A percentile compares a stretch with the other conserved stretches of the same genome.
phyloP scores from a whole-genome alignment of 768 basidiomycete genomes.

The Gyrodon lividus region DNA sequence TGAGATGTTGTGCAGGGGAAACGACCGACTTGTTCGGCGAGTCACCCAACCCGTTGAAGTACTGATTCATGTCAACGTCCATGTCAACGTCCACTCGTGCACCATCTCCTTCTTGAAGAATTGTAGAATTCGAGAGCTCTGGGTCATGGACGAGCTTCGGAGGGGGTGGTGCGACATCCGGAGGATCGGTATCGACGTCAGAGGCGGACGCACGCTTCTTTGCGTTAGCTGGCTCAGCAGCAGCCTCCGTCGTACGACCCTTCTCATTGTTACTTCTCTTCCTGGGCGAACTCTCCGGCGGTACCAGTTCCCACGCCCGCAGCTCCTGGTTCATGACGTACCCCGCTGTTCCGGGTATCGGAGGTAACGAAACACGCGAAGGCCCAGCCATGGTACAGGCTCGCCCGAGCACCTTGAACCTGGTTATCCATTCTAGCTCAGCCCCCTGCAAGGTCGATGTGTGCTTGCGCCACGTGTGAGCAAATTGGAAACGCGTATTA shows the following conservation, averaged over 20 bases:
- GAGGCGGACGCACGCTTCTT: background rate
- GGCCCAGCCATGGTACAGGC: conserved; percentile 6
- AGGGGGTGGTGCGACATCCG: background rate
- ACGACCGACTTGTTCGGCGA: conserved; percentile 18
- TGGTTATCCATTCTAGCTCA: conserved; percentile 6
- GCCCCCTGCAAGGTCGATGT: conserved; percentile 11
- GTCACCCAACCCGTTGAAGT: conserved; percentile 25
- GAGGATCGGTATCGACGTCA: background rate
- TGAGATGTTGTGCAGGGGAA: background rate
- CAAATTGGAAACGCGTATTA: conserved; percentile 27
- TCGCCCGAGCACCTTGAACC: background rate
- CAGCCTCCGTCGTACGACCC: background rate
- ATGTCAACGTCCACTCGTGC: conserved; percentile 9
- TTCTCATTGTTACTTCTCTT: background rate
- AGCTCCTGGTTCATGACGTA: conserved; percentile 8
- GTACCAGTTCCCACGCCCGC: conserved; percentile 17
- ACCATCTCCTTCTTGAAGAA: background rate
- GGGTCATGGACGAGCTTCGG: background rate
- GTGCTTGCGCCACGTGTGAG: conserved; percentile 16
- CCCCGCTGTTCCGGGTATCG: conserved; percentile 6
- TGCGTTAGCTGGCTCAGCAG: background rate
- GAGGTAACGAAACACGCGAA: background rate
- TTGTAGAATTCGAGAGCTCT: background rate
- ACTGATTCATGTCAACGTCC: conserved; percentile 28
- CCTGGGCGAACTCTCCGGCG: background rate